A percentile compares a stretch with the other conserved stretches of the same genome.
These are phyloP conservation scores for Fusarium gaditjirri DNA, from an alignment of 2,329 filamentous ascomycete species.

Conservation along the genomic window DNA sequence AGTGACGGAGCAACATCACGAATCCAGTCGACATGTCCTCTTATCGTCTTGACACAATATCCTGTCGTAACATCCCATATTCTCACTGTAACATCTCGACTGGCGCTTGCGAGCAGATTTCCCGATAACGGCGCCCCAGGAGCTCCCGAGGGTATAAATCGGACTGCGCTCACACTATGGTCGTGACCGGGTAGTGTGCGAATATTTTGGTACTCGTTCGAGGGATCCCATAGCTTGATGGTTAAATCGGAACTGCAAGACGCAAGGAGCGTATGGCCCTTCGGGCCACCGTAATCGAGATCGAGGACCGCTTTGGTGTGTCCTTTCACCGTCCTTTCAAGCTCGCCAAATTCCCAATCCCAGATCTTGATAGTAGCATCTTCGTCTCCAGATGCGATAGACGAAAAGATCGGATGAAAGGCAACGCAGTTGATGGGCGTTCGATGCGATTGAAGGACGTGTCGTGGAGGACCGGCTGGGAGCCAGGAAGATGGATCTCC, in stretches of 20 bases:
- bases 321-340: slow-evolving; percentile 90
- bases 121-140: slow-evolving; percentile 81
- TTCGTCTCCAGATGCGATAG: slow-evolving; percentile 88
- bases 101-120: slow-evolving; percentile 87
- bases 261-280: slow-evolving; percentile 62
- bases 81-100: slow-evolving; percentile 83
- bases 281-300: slow-evolving; percentile 87
- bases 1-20: slow-evolving; percentile 84
- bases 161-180: slow-evolving; percentile 87
- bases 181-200: slow-evolving; percentile 91
- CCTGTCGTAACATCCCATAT: slow-evolving; percentile 96
- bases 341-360: slow-evolving; percentile 94
- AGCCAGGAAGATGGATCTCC: slow-evolving; percentile 84
- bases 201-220: slow-evolving; percentile 95
- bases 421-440: slow-evolving; percentile 86
- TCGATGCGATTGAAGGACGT: slow-evolving; percentile 78
- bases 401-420: slow-evolving; percentile 92
- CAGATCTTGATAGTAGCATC: slow-evolving; percentile 96
- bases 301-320: slow-evolving; percentile 91
- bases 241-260: slow-evolving; percentile 90
- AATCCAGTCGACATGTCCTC: slow-evolving; percentile 91
- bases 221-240: slow-evolving; percentile 94
- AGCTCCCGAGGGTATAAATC: slow-evolving; percentile 86
- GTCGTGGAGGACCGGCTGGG: slow-evolving; percentile 81
- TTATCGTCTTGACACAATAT: slow-evolving; percentile 90